Conservation (phyloP, 148 eudicot genomes). For the Chenopodium quinoa region DNA sequence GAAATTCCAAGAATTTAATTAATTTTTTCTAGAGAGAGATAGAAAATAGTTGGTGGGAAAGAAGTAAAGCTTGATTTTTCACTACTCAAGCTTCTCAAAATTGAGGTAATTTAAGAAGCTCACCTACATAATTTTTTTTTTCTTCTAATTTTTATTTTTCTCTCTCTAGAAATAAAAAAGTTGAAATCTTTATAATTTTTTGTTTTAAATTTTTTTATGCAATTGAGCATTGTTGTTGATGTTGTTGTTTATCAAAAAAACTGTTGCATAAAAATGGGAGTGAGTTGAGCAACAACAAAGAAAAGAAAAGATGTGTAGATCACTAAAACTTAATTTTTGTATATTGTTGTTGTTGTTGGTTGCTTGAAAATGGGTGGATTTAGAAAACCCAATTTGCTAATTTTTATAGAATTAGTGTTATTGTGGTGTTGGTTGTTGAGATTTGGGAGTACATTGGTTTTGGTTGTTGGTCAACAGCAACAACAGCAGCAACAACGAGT, state of each 20-base stretch:
- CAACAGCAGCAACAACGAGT: slow-evolving; percentile 21
- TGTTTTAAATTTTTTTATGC: background rate
- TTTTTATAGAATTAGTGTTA: slow-evolving; percentile 22
- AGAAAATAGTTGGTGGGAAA: slow-evolving; percentile 19
- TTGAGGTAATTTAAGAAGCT: slow-evolving; percentile 29
- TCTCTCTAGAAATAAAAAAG: slow-evolving; percentile 1
- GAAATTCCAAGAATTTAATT: slow-evolving; percentile 22
- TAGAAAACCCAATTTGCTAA: slow-evolving; percentile 18
- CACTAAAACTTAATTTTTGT: slow-evolving; percentile 11
- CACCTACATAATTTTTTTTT: slow-evolving; percentile 2
- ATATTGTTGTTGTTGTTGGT: slow-evolving; percentile 12
- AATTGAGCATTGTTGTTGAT: slow-evolving; percentile 21
- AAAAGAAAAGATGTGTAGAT: slow-evolving; percentile 29
- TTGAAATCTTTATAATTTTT: slow-evolving; percentile 10
- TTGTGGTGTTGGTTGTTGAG: slow-evolving; percentile 29
- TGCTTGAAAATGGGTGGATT: slow-evolving; percentile 25
- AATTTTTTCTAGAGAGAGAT: slow-evolving; percentile 15
- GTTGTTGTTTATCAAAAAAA: background rate
- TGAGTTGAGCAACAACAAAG: slow-evolving; percentile 19
- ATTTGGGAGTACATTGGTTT: slow-evolving; percentile 41
- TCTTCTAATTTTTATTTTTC: slow-evolving; percentile 6
- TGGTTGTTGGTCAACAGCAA: slow-evolving; percentile 40
- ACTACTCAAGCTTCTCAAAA: slow-evolving; percentile 26
- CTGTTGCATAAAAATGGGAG: slow-evolving; percentile 20
- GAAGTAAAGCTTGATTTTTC: slow-evolving; percentile 21